Evolutionary conservation across 164 flowering plant genomes (phyloP).

Genomic region (Brasenia schreberi): DNA sequence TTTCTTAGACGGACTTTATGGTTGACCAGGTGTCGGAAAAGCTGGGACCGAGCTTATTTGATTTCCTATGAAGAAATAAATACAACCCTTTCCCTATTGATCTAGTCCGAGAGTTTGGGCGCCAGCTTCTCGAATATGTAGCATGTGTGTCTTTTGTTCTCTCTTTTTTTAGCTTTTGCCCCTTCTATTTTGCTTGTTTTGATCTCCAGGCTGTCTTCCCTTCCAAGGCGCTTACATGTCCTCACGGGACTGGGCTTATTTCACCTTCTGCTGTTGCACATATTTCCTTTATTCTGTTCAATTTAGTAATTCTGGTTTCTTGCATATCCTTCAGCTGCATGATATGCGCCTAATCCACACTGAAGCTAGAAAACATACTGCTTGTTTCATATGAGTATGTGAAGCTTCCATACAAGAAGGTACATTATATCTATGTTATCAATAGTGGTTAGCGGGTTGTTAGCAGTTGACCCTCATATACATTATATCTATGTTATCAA

Average conservation of each 20-base stretch:
- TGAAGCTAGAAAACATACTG: constrained; percentile 90
- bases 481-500: no score
- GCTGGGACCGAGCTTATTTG: constrained; percentile 99
- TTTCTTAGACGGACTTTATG: constrained; percentile 50
- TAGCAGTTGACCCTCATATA: no score
- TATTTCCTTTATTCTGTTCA: not conserved
- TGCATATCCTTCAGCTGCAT: constrained; percentile 59
- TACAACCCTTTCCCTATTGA: constrained; percentile 82
- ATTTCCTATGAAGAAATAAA: constrained; percentile 76
- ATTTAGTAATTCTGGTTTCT: constrained; percentile 12
- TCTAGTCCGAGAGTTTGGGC: constrained; percentile 88
- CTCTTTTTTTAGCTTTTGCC: constrained; percentile 8
- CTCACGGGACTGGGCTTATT: not conserved
- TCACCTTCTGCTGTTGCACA: not conserved
- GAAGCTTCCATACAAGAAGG: constrained; percentile 57
- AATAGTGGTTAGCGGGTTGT: no score
- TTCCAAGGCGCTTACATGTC: not conserved
- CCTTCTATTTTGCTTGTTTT: not conserved
- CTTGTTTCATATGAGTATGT: constrained; percentile 66
- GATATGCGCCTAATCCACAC: constrained; percentile 74
- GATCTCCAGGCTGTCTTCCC: not conserved
- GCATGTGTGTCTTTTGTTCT: constrained; percentile 78
- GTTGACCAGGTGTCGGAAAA: constrained; percentile 91
- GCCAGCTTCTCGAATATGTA: constrained; percentile 95
- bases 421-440: no score